Conservation (phyloP, 2,329 filamentous ascomycete species). For the Blastomyces percursus region DNA sequence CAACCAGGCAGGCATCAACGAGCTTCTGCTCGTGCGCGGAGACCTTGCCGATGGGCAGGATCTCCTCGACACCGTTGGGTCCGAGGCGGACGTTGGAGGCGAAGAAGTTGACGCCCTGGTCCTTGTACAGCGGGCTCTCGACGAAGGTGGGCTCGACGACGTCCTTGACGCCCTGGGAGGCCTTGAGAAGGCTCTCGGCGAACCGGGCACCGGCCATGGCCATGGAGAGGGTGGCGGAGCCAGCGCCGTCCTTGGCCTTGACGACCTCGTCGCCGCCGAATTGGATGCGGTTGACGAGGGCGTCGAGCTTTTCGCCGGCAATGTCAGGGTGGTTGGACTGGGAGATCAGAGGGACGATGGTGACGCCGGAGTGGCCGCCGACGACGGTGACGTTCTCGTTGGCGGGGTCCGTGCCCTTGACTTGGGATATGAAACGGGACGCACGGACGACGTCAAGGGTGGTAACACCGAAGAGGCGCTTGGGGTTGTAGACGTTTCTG, state of each 20-base stretch:
- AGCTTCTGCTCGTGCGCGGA: conserved; percentile 81
- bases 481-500: conserved; percentile 94
- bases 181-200: conserved; percentile 88
- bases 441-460: conserved; percentile 98
- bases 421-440: conserved; percentile 91
- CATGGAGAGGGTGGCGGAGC: conserved; percentile 97
- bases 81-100: conserved; percentile 90
- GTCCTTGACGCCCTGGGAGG: conserved; percentile 84
- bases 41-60: conserved; percentile 74
- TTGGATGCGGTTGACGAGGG: conserved; percentile 87
- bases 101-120: conserved; percentile 96
- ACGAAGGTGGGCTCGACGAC: conserved; percentile 95
- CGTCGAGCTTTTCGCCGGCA: conserved; percentile 59
- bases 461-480: conserved; percentile 98
- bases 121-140: conserved; percentile 95
- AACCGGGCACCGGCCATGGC: conserved; percentile 81
- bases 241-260: conserved; percentile 96
- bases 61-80: conserved; percentile 91
- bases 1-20: conserved; percentile 69
- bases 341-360: conserved; percentile 94
- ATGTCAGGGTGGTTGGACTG: conserved; percentile 84
- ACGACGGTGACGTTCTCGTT: conserved; percentile 93
- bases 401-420: conserved; percentile 81
- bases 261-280: conserved; percentile 99
- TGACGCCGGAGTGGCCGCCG: conserved; percentile 94